Conservation (phyloP, 2,329 filamentous ascomycete species). For the Penicillium oxalicum region DNA sequence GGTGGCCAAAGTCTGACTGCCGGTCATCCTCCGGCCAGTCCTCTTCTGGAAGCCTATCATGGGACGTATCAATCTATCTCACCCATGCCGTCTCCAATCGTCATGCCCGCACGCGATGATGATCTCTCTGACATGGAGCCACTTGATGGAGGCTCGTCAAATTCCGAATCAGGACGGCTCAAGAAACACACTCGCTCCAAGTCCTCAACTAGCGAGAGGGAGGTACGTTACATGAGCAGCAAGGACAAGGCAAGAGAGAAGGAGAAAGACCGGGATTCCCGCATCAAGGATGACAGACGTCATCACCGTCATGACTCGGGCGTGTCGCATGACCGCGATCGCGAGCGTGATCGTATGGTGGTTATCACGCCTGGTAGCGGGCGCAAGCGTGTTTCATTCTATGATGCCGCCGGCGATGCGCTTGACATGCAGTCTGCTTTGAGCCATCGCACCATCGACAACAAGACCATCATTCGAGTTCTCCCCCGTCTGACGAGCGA, state of each 20-base stretch:
- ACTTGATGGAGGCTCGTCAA: slow-evolving; percentile 26
- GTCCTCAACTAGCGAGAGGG: slow-evolving; percentile 16
- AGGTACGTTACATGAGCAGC: slow-evolving; percentile 12
- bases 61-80: slow-evolving; percentile 93
- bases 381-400: slow-evolving; percentile 66
- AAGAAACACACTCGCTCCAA: slow-evolving; percentile 24
- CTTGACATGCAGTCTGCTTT: slow-evolving; percentile 69
- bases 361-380: slow-evolving; percentile 43
- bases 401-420: slow-evolving; percentile 76
- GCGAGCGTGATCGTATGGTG: slow-evolving; percentile 17
- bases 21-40: slow-evolving; percentile 64
- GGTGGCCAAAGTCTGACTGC: slow-evolving; percentile 21
- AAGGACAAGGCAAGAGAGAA: slow-evolving; percentile 19
- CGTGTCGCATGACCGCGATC: slow-evolving; percentile 27
- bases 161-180: slow-evolving; percentile 24
- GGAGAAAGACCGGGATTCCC: slow-evolving; percentile 26
- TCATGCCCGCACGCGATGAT: slow-evolving; percentile 52
- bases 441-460: slow-evolving; percentile 60
- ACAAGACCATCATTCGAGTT: slow-evolving; percentile 70
- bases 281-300: slow-evolving; percentile 21
- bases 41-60: slow-evolving; percentile 83
- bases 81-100: slow-evolving; percentile 79
- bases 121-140: slow-evolving; percentile 49
- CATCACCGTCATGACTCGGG: slow-evolving; percentile 24
- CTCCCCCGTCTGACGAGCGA: slow-evolving; percentile 79